Base-by-base conservation (phyloP, 202 grass and related monocot genomes). In the Zizania palustris region DNA sequence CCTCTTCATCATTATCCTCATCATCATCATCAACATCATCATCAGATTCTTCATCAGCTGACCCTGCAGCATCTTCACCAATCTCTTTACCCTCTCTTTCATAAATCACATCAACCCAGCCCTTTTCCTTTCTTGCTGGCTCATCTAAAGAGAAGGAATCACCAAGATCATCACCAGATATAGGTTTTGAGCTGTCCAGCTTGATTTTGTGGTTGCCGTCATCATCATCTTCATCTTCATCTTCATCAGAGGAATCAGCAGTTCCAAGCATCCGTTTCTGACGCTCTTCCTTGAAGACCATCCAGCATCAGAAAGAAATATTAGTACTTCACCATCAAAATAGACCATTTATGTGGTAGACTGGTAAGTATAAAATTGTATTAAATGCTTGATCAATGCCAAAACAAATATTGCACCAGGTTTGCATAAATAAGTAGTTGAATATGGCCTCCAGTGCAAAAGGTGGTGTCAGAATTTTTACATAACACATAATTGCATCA, bases 121-220 rank as follows among this genome's bases (percentile, higher is more conserved):
- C 83, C 34, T 76, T 94, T 86, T 87, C 83, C 63, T 70, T 82
- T 69, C 11, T 16, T 67, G 48, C 15, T 41, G 83, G 69, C 43
- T 88, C 65, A 42, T 83, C 85, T 35, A 84, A 59, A 57, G 81
- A 76, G 58, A 95, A 95, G 36, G 91, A 92, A 45, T 95, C 95
- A 28, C 95, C 91, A 87, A 98, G 91, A 90, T 92, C 95, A 65
- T 98, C 95, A 19, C 95, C 95, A 75, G 91, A 98, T 54, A 87
- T 75, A 85, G 73, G 54, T 88, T 88, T 94, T 77, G 80, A 88
- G 37, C 78, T 94, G 67, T 77, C 90, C 8, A 14, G 48, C 72
- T 57, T 76, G 62, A 45, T 70, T 19, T 65, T 40, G 18, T 45
- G n/a, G 60, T 70, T 66, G 68, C 77, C 79, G 39, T 79, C 80